Conservation (phyloP, 257 asterid genomes). For the Nyctanthes arbortristis region DNA sequence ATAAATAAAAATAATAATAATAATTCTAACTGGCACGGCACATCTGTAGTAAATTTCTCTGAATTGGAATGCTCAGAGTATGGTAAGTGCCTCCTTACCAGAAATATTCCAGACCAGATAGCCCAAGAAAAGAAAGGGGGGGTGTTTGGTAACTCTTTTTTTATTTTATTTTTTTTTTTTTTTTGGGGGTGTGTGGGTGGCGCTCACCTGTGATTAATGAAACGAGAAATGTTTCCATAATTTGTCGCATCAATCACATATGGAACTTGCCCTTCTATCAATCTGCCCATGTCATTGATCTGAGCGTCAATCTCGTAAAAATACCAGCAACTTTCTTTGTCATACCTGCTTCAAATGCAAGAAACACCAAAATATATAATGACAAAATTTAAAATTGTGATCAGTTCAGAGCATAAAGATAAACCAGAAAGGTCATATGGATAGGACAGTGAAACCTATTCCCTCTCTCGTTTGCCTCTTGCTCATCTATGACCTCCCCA, state of each 20-base stretch:
- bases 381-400: constrained; percentile 12
- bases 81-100: too few species aligned
- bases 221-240: constrained; percentile 92
- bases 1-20: too few species aligned
- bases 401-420: neutral
- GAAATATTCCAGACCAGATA: neutral
- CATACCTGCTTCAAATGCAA: constrained; percentile 53
- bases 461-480: constrained; percentile 83
- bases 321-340: constrained; percentile 59
- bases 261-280: constrained; percentile 73
- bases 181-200: too few species aligned
- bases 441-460: constrained; percentile 46
- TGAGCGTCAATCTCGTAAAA: constrained; percentile 72
- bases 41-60: neutral
- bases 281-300: constrained; percentile 78
- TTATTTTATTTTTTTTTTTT: too few species aligned
- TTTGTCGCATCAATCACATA: constrained; percentile 83
- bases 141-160: too few species aligned
- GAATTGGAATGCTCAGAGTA: neutral
- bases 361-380: neutral
- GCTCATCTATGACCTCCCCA: constrained; percentile 87
- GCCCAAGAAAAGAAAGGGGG: neutral
- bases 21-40: neutral
- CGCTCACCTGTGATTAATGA: constrained; percentile 92
- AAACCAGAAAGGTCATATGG: neutral